phyloP scores from a whole-genome alignment of 2,329 filamentous ascomycete species.

The Fusarium nanum region DNA sequence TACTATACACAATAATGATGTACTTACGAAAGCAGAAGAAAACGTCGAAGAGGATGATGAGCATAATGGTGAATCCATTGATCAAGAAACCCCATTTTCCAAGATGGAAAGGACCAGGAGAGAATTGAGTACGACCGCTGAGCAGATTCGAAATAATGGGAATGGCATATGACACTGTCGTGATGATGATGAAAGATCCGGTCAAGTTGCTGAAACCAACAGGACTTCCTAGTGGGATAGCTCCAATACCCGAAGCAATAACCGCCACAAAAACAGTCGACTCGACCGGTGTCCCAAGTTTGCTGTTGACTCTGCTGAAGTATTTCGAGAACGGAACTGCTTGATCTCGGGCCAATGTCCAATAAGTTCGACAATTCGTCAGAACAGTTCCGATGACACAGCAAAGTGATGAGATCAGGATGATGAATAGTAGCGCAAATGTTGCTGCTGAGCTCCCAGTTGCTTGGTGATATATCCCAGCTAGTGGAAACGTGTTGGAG shows the following conservation, averaged over 20 bases:
- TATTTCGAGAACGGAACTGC: slow-evolving; percentile 38
- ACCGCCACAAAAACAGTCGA: slow-evolving; percentile 43
- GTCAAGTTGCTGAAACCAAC: slow-evolving; percentile 45
- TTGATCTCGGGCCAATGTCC: slow-evolving; percentile 43
- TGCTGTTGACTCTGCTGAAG: slow-evolving; percentile 36
- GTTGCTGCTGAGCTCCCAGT: slow-evolving; percentile 35
- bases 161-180: slow-evolving; percentile 43
- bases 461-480: slow-evolving; percentile 43
- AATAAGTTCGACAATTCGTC: slow-evolving; percentile 44
- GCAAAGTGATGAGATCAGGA: slow-evolving; percentile 42
- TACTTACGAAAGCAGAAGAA: slow-evolving; percentile 47
- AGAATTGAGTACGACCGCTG: slow-evolving; percentile 31
- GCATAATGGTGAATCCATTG: slow-evolving; percentile 32
- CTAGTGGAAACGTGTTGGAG: slow-evolving; percentile 40
- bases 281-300: slow-evolving; percentile 38
- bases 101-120: slow-evolving; percentile 34
- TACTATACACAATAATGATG: no score
- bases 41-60: slow-evolving; percentile 40
- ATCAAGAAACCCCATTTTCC: slow-evolving; percentile 15
- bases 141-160: slow-evolving; percentile 36
- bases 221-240: slow-evolving; percentile 42
- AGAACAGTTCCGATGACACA: slow-evolving; percentile 41
- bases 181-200: slow-evolving; percentile 46
- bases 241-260: slow-evolving; percentile 41
- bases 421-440: slow-evolving; percentile 42